Conservation (phyloP, 1,139 yeast species). For the Geotrichum candidum region DNA sequence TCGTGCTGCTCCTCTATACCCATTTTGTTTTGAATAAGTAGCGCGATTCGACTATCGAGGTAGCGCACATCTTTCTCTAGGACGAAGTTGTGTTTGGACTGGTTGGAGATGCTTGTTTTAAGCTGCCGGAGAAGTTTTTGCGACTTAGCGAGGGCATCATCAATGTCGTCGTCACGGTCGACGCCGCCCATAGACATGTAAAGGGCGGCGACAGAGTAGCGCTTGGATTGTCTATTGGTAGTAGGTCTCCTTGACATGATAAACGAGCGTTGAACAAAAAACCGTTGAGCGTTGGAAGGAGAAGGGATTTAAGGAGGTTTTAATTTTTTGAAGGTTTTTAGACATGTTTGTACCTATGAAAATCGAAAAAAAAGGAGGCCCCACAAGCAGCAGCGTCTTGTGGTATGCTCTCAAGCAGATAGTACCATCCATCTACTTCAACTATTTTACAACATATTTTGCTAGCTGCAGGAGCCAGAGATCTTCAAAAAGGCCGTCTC, state of each 20-base stretch:
- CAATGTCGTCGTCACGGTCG: slow-evolving; percentile 37
- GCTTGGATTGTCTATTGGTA: slow-evolving; percentile 33
- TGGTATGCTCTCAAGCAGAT: background rate
- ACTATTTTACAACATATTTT: background rate
- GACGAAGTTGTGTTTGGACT: slow-evolving; percentile 37
- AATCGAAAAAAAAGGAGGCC: background rate
- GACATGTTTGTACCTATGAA: background rate
- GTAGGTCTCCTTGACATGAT: slow-evolving; percentile 3
- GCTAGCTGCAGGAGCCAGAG: background rate
- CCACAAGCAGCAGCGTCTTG: background rate
- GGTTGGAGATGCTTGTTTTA: slow-evolving; percentile 36
- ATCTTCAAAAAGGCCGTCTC: background rate
- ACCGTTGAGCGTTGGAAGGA: background rate
- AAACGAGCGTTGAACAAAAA: background rate
- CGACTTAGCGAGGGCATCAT: slow-evolving; percentile 37
- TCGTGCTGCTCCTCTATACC: slow-evolving; percentile 38
- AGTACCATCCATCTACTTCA: background rate
- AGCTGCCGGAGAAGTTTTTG: slow-evolving; percentile 36
- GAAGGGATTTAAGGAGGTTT: background rate
- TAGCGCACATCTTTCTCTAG: slow-evolving; percentile 40
- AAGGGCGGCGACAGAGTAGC: slow-evolving; percentile 37
- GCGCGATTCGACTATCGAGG: slow-evolving; percentile 39
- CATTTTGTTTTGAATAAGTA: slow-evolving; percentile 39
- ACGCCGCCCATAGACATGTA: slow-evolving; percentile 39
- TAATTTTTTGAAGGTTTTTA: background rate